phyloP scores from a whole-genome alignment of 1,284 basidiomycete species.

The Salmacisia buchloeana region DNA sequence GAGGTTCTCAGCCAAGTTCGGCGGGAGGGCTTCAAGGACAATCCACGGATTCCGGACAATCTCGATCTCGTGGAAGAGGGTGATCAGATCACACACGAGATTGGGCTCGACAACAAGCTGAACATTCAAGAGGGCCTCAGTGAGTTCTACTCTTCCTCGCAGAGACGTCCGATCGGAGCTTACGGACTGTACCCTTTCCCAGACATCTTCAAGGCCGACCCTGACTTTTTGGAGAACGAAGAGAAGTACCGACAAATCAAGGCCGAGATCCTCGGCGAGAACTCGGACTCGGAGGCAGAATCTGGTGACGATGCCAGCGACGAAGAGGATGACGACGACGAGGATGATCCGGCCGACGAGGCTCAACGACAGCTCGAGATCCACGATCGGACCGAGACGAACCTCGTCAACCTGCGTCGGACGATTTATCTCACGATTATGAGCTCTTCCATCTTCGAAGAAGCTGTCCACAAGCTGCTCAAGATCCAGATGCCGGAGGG shows the following conservation, averaged over 20 bases:
- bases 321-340: constrained; percentile 61
- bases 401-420: constrained; percentile 87
- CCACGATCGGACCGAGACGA: constrained; percentile 88
- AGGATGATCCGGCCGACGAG: constrained; percentile 58
- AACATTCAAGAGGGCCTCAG: constrained; percentile 89
- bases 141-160: constrained; percentile 44
- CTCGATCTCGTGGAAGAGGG: constrained; percentile 96
- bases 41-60: constrained; percentile 85
- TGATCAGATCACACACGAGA: constrained; percentile 81
- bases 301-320: constrained; percentile 23
- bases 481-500: constrained; percentile 87
- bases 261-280: constrained; percentile 76
- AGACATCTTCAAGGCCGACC: constrained; percentile 95
- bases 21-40: constrained; percentile 98
- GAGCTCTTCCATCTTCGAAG: constrained; percentile 70
- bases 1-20: constrained; percentile 72
- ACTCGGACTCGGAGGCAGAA: constrained; percentile 27
- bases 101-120: constrained; percentile 84
- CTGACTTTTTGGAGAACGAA: constrained; percentile 83
- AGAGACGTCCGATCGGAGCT: neutral
- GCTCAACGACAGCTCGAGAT: constrained; percentile 61
- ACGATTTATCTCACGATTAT: constrained; percentile 97
- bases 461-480: constrained; percentile 94
- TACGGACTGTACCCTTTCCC: neutral
- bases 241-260: constrained; percentile 89